Evolutionary conservation across 2,329 filamentous ascomycete species (phyloP).

Genomic region (Colletotrichum tabaci): DNA sequence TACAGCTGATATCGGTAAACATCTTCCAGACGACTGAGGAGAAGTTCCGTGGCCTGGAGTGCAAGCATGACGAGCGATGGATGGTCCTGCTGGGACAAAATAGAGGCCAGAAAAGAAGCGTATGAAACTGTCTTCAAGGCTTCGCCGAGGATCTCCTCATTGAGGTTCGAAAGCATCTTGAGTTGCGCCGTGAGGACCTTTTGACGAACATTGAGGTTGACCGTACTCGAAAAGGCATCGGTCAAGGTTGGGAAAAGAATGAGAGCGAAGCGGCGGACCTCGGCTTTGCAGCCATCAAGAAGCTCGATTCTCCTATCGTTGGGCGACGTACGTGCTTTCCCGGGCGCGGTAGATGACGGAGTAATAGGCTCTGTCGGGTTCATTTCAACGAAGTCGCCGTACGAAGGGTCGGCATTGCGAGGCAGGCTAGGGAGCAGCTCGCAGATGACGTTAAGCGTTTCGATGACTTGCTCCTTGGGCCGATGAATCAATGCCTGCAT

Average conservation of each 20-base stretch:
- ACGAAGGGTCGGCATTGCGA: slow-evolving; percentile 62
- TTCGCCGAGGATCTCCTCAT: slow-evolving; percentile 86
- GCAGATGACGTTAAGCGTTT: slow-evolving; percentile 97
- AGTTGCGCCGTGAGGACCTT: slow-evolving; percentile 96
- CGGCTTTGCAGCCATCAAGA: slow-evolving; percentile 84
- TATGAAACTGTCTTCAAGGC: slow-evolving; percentile 91
- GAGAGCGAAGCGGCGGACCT: slow-evolving; percentile 92
- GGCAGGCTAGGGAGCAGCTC: slow-evolving; percentile 88
- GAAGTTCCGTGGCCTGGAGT: slow-evolving; percentile 89
- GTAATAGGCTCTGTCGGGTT: slow-evolving; percentile 57
- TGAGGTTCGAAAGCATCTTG: slow-evolving; percentile 98
- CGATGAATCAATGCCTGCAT: slow-evolving; percentile 99
- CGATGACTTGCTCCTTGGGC: slow-evolving; percentile 94
- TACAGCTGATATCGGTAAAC: slow-evolving; percentile 98
- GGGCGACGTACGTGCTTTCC: slow-evolving; percentile 66
- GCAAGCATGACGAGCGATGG: slow-evolving; percentile 88
- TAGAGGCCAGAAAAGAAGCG: slow-evolving; percentile 94
- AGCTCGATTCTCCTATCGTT: slow-evolving; percentile 88
- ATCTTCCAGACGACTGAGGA: slow-evolving; percentile 85
- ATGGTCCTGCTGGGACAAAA: slow-evolving; percentile 95
- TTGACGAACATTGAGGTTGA: slow-evolving; percentile 93
- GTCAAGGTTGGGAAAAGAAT: slow-evolving; percentile 96
- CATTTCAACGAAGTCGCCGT: slow-evolving; percentile 61
- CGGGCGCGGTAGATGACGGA: slow-evolving; percentile 57
- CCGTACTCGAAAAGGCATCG: slow-evolving; percentile 97